Conservation (phyloP, 177 flowering plant species). For the Tripterygium wilfordii region DNA sequence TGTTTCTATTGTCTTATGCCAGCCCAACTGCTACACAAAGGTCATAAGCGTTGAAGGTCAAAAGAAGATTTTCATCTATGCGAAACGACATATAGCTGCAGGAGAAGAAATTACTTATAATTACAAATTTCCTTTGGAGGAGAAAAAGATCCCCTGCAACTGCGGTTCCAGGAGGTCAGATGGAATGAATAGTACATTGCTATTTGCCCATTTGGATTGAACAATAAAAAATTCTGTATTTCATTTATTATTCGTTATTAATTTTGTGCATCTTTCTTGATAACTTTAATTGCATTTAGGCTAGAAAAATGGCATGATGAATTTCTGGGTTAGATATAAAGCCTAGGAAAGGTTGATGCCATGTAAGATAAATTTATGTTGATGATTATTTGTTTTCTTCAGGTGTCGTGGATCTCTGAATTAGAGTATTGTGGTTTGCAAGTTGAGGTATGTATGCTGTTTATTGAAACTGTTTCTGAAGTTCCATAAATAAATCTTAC, state of each 20-base stretch:
- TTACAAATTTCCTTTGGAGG: conserved; percentile 98
- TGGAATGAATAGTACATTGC: background rate
- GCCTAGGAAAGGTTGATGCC: too few relatives aligned
- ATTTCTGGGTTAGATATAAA: too few relatives aligned
- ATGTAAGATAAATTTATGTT: too few relatives aligned
- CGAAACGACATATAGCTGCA: conserved; percentile 77
- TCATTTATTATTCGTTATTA: too few relatives aligned
- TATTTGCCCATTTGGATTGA: too few relatives aligned
- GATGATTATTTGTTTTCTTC: conserved; percentile 6
- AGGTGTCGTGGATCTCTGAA: conserved; percentile 78
- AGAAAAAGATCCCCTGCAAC: conserved; percentile 93
- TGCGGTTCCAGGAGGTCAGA: conserved; percentile 84
- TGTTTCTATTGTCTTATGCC: conserved; percentile 14
- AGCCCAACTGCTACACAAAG: conserved; percentile 99
- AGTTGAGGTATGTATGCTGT: conserved; percentile 13
- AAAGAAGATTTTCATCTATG: conserved; percentile 92
- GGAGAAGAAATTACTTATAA: conserved; percentile 97
- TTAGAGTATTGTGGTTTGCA: conserved; percentile 15
- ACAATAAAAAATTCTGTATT: too few relatives aligned
- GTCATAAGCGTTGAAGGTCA: conserved; percentile 91
- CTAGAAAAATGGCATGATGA: too few relatives aligned
- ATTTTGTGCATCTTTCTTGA: background rate
- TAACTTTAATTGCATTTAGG: background rate
- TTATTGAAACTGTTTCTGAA: background rate
- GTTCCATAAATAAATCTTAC: too few relatives aligned